These are phyloP conservation scores for Zea luxurians DNA, from an alignment of 176 grass and related monocot species.

Conservation along the genomic window DNA sequence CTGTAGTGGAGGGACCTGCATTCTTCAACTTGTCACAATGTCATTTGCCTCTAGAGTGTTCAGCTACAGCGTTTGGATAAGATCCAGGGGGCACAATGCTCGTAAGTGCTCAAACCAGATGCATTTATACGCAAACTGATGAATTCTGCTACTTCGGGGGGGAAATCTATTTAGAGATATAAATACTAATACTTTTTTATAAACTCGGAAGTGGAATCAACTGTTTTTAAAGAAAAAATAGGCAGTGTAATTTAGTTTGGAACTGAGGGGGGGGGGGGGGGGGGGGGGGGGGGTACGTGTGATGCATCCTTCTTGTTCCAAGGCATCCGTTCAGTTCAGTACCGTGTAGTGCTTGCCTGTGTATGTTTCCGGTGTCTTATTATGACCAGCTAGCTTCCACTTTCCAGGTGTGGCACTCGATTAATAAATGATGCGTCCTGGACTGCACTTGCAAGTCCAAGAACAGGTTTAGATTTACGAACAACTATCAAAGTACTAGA, in stretches of 20 bases:
- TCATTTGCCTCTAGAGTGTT: neutral
- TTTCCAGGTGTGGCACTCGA: slow-evolving; percentile 6
- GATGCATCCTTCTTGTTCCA: neutral
- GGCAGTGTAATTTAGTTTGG: neutral
- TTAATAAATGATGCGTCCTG: slow-evolving; percentile 16
- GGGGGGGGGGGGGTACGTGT: too few relatives aligned
- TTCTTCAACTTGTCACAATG: slow-evolving; percentile 1
- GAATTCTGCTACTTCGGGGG: neutral
- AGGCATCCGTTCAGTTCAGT: neutral
- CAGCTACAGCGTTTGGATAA: slow-evolving; percentile 27
- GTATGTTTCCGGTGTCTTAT: neutral
- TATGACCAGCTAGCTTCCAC: neutral
- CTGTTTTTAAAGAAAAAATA: neutral
- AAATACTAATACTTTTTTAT: too few relatives aligned
- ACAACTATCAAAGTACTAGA: neutral
- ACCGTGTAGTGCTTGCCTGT: neutral
- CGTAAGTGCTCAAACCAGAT: neutral
- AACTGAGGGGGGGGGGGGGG: too few relatives aligned
- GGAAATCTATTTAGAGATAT: too few relatives aligned
- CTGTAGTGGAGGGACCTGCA: neutral
- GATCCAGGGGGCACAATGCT: neutral
- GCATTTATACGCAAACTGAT: too few relatives aligned
- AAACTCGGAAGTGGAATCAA: too few relatives aligned
- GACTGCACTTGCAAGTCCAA: slow-evolving; percentile 19
- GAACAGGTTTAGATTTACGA: neutral